Percentiles rank a stretch among this genome's conserved stretches.
These are phyloP conservation scores for Solanum sejunctum DNA, from an alignment of 257 asterid genomes.

Conservation along the genomic window DNA sequence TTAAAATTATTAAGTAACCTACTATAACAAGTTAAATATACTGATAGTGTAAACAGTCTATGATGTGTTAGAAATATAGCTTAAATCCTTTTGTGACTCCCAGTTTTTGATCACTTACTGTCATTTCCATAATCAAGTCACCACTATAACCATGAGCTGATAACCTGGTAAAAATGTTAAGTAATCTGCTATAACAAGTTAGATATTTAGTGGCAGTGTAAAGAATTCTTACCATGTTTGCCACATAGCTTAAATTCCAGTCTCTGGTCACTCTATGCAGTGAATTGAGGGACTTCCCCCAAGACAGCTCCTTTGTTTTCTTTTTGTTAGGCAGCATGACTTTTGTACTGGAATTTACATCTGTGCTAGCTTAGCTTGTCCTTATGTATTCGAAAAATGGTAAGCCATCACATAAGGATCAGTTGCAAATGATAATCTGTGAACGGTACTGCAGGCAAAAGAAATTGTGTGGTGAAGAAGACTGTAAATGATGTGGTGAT, in stretches of 20 bases:
- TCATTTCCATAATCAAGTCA: neutral
- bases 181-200: neutral
- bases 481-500: slow-evolving; percentile 65
- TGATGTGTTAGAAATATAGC: neutral
- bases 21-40: neutral
- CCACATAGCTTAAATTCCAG: neutral
- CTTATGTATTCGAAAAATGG: neutral
- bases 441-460: slow-evolving; percentile 39
- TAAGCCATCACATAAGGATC: neutral
- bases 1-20: neutral
- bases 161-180: neutral
- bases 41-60: neutral
- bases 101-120: neutral
- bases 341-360: neutral
- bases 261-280: neutral
- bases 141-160: neutral
- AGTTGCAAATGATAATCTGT: neutral
- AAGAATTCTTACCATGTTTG: neutral
- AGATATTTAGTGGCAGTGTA: neutral
- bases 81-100: neutral
- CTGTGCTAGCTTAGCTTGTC: neutral
- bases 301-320: neutral
- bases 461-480: slow-evolving; percentile 84
- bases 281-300: neutral
- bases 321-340: neutral